Conservation (phyloP, 257 asterid genomes). For the Lycium barbarum region DNA sequence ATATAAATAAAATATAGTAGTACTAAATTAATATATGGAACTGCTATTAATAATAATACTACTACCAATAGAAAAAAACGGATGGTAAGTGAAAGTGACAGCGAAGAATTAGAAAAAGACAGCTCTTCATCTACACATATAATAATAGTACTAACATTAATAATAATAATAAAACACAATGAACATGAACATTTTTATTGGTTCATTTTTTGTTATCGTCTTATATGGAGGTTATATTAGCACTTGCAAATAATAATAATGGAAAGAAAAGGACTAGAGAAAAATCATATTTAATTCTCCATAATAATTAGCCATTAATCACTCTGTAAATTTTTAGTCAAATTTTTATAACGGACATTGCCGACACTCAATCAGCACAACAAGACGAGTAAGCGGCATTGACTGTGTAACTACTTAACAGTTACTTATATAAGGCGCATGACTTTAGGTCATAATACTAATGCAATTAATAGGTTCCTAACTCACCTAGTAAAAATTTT, state of each 20-base stretch:
- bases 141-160: not conserved
- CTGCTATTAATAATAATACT: not conserved
- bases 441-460: constrained; percentile 4
- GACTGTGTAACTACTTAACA: not conserved
- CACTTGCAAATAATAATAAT: not conserved
- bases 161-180: not conserved
- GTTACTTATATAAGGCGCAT: not conserved
- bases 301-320: constrained; percentile 55
- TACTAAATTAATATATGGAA: not conserved
- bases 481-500: not conserved
- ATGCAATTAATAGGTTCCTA: constrained; percentile 25
- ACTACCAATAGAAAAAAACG: constrained; percentile 36
- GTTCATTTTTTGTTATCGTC: not conserved
- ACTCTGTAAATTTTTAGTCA: constrained; percentile 41
- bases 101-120: constrained; percentile 64
- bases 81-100: constrained; percentile 75
- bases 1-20: not conserved
- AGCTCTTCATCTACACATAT: constrained; percentile 51
- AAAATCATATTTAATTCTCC: constrained; percentile 39
- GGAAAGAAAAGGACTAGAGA: constrained; percentile 24
- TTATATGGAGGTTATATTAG: not conserved
- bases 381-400: constrained; percentile 26
- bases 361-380: constrained; percentile 69
- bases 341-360: constrained; percentile 53
- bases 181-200: not conserved